These are phyloP conservation scores for Zygosaccharomyces sapae DNA, from an alignment of 1,139 yeast species.

Conservation along the genomic window DNA sequence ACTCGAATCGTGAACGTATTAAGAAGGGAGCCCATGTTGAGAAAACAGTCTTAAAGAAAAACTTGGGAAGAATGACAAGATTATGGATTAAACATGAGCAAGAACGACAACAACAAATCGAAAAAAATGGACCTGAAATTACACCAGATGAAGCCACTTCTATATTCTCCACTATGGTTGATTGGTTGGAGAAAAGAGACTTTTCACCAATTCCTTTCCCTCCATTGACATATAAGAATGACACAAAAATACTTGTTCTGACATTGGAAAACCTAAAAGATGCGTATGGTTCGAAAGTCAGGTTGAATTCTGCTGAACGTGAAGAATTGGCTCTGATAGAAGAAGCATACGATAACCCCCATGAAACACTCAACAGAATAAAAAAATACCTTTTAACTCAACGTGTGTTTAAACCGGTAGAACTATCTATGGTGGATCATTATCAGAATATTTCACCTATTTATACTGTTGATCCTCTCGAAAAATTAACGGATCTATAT, in stretches of 20 bases:
- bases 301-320: slow-evolving; percentile 80
- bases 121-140: slow-evolving; percentile 83
- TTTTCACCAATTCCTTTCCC: slow-evolving; percentile 93
- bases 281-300: slow-evolving; percentile 72
- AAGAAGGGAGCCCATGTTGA: slow-evolving; percentile 87
- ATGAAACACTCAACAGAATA: slow-evolving; percentile 80
- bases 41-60: slow-evolving; percentile 89
- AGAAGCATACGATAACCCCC: slow-evolving; percentile 96
- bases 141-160: slow-evolving; percentile 86
- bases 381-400: slow-evolving; percentile 82
- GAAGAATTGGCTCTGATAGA: slow-evolving; percentile 92
- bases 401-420: slow-evolving; percentile 86
- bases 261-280: slow-evolving; percentile 90
- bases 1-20: slow-evolving; percentile 84
- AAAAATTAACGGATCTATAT: slow-evolving; percentile 94
- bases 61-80: slow-evolving; percentile 84
- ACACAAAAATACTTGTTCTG: slow-evolving; percentile 79
- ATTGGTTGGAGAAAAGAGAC: slow-evolving; percentile 85
- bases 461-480: slow-evolving; percentile 83
- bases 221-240: slow-evolving; percentile 87
- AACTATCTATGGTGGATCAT: slow-evolving; percentile 87
- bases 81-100: slow-evolving; percentile 92
- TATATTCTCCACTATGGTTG: slow-evolving; percentile 79
- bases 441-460: slow-evolving; percentile 83
- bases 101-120: slow-evolving; percentile 74